These are phyloP conservation scores for Cystobasidium onofrii DNA, from an alignment of 768 basidiomycete genomes.

Conservation along the genomic window DNA sequence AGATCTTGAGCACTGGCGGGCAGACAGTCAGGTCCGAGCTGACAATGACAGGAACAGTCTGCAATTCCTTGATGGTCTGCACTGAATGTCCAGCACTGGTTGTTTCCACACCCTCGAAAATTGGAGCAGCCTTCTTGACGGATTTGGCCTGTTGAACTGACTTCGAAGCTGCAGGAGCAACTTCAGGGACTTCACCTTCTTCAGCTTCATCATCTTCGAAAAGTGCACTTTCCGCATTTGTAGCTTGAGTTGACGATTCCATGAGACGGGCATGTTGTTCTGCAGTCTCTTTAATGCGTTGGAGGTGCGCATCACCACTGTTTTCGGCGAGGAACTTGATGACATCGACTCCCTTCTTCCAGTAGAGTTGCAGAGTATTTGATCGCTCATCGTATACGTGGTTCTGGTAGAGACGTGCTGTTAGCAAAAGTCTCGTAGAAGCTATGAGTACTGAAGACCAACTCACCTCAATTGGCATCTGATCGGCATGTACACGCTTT, in stretches of 20 bases:
- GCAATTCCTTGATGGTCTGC: constrained; percentile 86
- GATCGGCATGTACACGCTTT: constrained; percentile 96
- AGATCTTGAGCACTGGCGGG: constrained; percentile 31
- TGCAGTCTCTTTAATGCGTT: constrained; percentile 84
- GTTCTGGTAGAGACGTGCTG: constrained; percentile 53
- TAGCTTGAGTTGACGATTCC: constrained; percentile 76
- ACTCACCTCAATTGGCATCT: constrained; percentile 93
- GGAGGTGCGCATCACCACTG: constrained; percentile 89
- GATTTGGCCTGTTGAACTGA: constrained; percentile 72
- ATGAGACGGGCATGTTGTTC: constrained; percentile 85
- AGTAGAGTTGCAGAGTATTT: constrained; percentile 87
- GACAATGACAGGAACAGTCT: constrained; percentile 51
- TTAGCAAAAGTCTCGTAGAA: background rate
- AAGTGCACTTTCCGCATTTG: constrained; percentile 75
- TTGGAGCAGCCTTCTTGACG: constrained; percentile 62
- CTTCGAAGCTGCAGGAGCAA: constrained; percentile 42
- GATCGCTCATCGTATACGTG: constrained; percentile 92
- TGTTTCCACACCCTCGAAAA: constrained; percentile 72
- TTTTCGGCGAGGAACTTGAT: constrained; percentile 91
- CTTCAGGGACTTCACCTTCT: constrained; percentile 45
- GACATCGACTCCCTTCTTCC: constrained; percentile 77
- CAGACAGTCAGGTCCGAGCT: constrained; percentile 34
- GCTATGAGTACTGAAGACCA: background rate
- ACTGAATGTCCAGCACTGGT: constrained; percentile 77
- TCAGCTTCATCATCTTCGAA: constrained; percentile 75